phyloP scores from a whole-genome alignment of 2,329 filamentous ascomycete genomes.

The Apiospora arundinis region DNA sequence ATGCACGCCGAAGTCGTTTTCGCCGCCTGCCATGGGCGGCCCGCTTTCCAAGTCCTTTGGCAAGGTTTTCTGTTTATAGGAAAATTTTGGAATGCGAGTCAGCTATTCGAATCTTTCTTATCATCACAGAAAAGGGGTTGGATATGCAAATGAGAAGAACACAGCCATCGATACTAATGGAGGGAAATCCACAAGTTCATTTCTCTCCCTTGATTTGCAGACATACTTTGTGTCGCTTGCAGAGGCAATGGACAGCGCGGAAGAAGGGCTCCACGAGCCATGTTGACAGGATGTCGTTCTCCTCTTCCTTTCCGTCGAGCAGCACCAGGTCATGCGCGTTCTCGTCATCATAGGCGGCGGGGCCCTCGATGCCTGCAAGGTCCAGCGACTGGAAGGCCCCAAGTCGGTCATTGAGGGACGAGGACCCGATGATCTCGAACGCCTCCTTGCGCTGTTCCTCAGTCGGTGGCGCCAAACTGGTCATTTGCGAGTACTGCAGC shows the following conservation, averaged over 20 bases:
- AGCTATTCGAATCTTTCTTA: background rate
- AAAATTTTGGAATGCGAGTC: background rate
- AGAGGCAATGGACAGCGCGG: slow-evolving; percentile 10
- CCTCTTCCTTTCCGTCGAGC: slow-evolving; percentile 22
- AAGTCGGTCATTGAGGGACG: slow-evolving; percentile 20
- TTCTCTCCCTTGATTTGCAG: background rate
- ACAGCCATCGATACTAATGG: background rate
- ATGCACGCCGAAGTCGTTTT: slow-evolving; percentile 10
- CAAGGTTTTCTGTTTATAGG: slow-evolving; percentile 3
- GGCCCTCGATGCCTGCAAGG: slow-evolving; percentile 21
- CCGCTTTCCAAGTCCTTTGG: slow-evolving; percentile 20
- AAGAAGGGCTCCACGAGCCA: slow-evolving; percentile 21
- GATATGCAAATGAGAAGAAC: no score
- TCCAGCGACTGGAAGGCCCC: slow-evolving; percentile 23
- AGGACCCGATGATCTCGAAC: slow-evolving; percentile 18
- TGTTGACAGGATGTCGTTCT: slow-evolving; percentile 19
- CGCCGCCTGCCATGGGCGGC: background rate
- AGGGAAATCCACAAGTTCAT: background rate
- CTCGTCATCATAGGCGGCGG: background rate
- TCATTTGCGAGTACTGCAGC: slow-evolving; percentile 14
- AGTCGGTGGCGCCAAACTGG: slow-evolving; percentile 3
- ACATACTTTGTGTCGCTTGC: slow-evolving; percentile 6
- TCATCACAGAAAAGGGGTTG: background rate
- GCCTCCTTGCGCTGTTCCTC: slow-evolving; percentile 18
- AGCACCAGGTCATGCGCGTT: slow-evolving; percentile 19